Evolutionary conservation across 2,329 filamentous ascomycete species (phyloP), one percentile per base, ranked within the genome.

Genomic region (Fusarium penzigii): DNA sequence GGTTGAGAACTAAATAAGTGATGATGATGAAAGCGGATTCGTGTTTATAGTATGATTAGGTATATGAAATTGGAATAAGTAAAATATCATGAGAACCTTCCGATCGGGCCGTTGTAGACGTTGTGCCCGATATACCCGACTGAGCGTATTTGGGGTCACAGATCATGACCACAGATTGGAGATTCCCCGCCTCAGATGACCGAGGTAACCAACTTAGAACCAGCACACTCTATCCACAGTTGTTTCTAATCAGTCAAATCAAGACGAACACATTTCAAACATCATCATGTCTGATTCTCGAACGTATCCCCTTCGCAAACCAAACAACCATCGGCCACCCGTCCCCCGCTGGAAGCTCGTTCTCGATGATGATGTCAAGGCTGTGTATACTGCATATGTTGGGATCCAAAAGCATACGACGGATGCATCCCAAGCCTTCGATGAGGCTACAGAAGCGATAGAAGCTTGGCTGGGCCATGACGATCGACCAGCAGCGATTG

Each of bases 311-410:
- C 59, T 69, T 8, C 57, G 44, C 6, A 64, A 64, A 46, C 68
- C 68, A 2, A 47, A 61, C 8, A 62, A 67, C 17, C 67, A 70
- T 39, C 50, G 51, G 17, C 65, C 61, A 1, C 68, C 68, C 0
- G 55, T 70, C n/a, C 68, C 68, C 3, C 57, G 68, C 40, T 70
- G 65, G 64, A 61, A 66, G 17, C 53, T 70, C 5, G 46, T 52
- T 2, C 53, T 68, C 6, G 44, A 47, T 6, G 12, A 44, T 8
- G 56, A 49, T 5, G 46, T 58, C 2, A 52, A 50, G 3, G 51
- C 56, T 4, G 54, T 70, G 1, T 62, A 55, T 46, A 66, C 61
- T 1, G 56, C 64, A 1, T 70, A 70, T 17, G 53, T 69, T 8
- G 68, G 68, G 3, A 17, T 70, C 3, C 68, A 70, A 32, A 53